Evolutionary conservation across 352 stramenopile genomes (phyloP).

Genomic region (Albugo candida): DNA sequence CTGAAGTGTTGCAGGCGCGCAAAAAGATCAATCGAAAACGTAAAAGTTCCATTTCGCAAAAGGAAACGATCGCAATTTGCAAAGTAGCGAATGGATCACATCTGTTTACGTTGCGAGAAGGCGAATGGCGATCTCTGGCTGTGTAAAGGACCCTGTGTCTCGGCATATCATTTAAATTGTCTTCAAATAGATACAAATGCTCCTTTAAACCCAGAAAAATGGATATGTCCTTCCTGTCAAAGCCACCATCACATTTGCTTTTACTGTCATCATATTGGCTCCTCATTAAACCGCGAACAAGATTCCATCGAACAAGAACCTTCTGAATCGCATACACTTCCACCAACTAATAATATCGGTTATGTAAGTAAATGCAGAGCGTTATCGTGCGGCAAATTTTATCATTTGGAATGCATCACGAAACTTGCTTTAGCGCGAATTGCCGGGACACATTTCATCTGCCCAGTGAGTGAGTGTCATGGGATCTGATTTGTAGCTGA

Average conservation of each 20-base stretch:
- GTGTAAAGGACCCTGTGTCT: conserved; percentile 61
- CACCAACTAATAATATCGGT: conserved; percentile 5
- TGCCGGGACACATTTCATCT: conserved; percentile 67
- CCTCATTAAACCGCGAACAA: conserved; percentile 13
- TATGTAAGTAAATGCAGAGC: conserved; percentile 57
- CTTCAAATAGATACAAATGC: too few species aligned
- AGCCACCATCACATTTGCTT: conserved; percentile 50
- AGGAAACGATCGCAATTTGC: too few species aligned
- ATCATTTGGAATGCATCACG: conserved; percentile 63
- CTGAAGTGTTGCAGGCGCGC: too few species aligned
- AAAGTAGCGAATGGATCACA: too few species aligned
- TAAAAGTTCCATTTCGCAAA: too few species aligned
- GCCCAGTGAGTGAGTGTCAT: conserved; percentile 16
- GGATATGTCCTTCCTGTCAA: conserved; percentile 38
- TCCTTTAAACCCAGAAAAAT: too few species aligned
- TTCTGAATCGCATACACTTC: too few species aligned
- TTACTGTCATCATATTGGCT: conserved; percentile 45
- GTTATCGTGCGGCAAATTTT: conserved; percentile 70
- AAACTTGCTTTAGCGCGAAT: conserved; percentile 57
- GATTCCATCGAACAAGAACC: too few species aligned
- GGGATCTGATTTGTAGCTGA: background rate
- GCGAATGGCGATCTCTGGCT: too few species aligned
- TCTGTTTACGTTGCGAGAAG: too few species aligned
- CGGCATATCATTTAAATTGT: conserved; percentile 62
- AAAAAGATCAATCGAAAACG: too few species aligned